Base-by-base conservation (phyloP, 2,329 filamentous ascomycete genomes). In the Penicillium nordicum region DNA sequence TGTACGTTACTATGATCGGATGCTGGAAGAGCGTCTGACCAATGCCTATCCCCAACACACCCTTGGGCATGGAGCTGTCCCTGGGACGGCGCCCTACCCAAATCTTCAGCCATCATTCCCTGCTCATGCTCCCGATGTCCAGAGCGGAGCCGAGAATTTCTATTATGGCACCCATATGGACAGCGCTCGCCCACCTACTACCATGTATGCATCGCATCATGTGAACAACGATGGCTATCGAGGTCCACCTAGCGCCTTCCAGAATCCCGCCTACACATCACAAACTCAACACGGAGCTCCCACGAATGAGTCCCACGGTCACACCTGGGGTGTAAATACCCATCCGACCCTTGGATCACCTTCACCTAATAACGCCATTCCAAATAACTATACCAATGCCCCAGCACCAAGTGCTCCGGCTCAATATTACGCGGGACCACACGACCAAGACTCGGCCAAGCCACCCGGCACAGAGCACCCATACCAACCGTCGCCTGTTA, bases 1-100 rank as follows among this genome's bases (percentile, higher is more conserved):
- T 27, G 94, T 99, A 5, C 86, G 94, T 34, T 97, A 97, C 71
- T 99, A 99, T 70, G 94, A 99, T 73, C 87, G 92, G 40, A 97
- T 99, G 94, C 82, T 99, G 16, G 94, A 99, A 74, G 94, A 99
- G 61, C 86, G 94, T 38, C 80, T 99, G 27, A 96, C 92, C 9
- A 95, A 89, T 72, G 93, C 94, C 1, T 97, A 97, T 72, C 89
- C 86, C 61, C 90, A 96, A 67, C 89, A 93, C 66, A 86, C 76
- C 42, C 77, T 91, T 21, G 83, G 86, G 2, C 91, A 91, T 61
- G 70, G 72, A 53, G 61, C 43, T 16, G 48, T 61, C 50, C 59
- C 57, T 32, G 64, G 55, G 21, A 60, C 41, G 25, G 53, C 55
- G 40, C 66, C 53, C 49, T 67, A 64, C 61, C 66, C 57, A 41